Evolutionary conservation across 352 stramenopile species (phyloP).

Genomic region (Pseudoperonospora humuli): DNA sequence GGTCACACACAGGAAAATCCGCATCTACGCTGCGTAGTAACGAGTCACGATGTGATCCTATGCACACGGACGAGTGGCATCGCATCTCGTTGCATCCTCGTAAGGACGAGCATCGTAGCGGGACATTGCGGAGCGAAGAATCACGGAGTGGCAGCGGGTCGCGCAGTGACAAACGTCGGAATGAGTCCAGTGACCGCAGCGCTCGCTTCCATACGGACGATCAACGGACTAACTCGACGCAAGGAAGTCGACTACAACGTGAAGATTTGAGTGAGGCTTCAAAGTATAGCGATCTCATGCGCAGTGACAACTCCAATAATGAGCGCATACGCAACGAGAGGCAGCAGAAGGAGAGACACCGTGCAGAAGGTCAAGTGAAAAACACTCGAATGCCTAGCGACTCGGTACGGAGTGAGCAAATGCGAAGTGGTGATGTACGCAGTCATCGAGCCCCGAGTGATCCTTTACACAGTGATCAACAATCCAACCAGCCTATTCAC

Average conservation of each 20-base stretch:
- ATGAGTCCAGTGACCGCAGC: constrained; percentile 6
- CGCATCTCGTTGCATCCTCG: constrained; percentile 2
- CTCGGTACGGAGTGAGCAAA: constrained; percentile 3
- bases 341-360: constrained; percentile 9
- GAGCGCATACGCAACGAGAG: constrained; percentile 11
- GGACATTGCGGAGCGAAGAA: constrained; percentile 3
- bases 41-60: constrained; percentile 12
- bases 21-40: constrained; percentile 16
- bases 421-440: constrained; percentile 4
- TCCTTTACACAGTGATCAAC: constrained; percentile 9
- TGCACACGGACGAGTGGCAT: constrained; percentile 9
- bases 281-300: constrained; percentile 12
- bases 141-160: constrained; percentile 5
- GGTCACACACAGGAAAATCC: constrained; percentile 12
- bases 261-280: constrained; percentile 13
- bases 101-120: constrained; percentile 14
- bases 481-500: constrained; percentile 5
- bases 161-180: constrained; percentile 11
- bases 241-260: constrained; percentile 11
- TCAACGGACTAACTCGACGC: constrained; percentile 9
- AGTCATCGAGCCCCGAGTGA: constrained; percentile 8
- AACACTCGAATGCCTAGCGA: constrained; percentile 6
- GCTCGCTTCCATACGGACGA: constrained; percentile 13
- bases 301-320: constrained; percentile 9
- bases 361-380: constrained; percentile 1